Evolutionary conservation across 805 yeast species (phyloP).

Genomic region (Phaffomyces opuntiae): DNA sequence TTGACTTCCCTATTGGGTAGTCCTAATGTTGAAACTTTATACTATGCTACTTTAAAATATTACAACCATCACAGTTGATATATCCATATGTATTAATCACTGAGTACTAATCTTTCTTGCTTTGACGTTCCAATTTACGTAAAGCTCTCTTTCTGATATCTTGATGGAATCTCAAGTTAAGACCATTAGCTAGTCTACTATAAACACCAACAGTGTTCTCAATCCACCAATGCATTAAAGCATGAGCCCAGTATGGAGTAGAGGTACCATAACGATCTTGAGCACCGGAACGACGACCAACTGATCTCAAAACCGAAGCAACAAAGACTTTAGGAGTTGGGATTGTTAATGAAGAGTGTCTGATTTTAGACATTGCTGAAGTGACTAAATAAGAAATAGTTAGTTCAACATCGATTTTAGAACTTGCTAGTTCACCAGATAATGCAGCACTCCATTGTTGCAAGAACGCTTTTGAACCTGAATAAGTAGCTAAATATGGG

Average conservation of each 20-base stretch:
- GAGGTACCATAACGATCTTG: constrained; percentile 81
- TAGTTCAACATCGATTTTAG: constrained; percentile 78
- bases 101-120: constrained; percentile 17
- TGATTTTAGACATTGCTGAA: constrained; percentile 92
- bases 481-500: constrained; percentile 86
- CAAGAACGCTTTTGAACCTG: constrained; percentile 93
- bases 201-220: constrained; percentile 78
- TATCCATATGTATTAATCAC: background rate
- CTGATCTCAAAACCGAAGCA: constrained; percentile 51
- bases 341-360: constrained; percentile 62
- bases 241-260: constrained; percentile 94
- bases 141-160: constrained; percentile 78
- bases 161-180: constrained; percentile 73
- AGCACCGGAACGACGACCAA: constrained; percentile 88
- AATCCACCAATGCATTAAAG: constrained; percentile 78
- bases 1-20: constrained; percentile 10
- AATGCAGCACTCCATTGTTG: constrained; percentile 90
- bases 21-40: background rate
- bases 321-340: constrained; percentile 85
- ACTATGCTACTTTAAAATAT: background rate
- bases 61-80: background rate
- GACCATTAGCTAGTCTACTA: constrained; percentile 56
- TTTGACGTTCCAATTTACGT: constrained; percentile 52
- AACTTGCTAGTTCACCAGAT: constrained; percentile 69
- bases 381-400: constrained; percentile 86